Evolutionary conservation across 2,329 filamentous ascomycete species (phyloP).

Genomic region (Fusarium oligoseptatum): DNA sequence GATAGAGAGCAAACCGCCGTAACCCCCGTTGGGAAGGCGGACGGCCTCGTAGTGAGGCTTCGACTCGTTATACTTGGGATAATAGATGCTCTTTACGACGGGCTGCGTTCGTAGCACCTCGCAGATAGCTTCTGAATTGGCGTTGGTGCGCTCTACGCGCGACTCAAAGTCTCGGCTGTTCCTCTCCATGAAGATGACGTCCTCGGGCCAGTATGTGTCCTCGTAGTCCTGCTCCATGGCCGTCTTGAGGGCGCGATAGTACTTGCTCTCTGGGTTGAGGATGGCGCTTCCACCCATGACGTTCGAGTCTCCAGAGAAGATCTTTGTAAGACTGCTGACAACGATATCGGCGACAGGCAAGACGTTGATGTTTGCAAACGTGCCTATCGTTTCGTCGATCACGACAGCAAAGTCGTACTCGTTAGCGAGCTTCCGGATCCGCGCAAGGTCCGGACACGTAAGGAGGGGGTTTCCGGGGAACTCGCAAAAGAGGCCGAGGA

Average conservation of each 20-base stretch:
- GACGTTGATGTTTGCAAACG: conserved; percentile 95
- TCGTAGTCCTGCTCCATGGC: conserved; percentile 78
- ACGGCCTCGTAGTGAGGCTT: conserved; percentile 82
- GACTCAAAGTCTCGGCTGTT: conserved; percentile 93
- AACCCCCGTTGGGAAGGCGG: conserved; percentile 80
- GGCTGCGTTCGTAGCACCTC: conserved; percentile 73
- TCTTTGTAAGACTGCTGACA: conserved; percentile 94
- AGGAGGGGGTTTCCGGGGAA: conserved; percentile 95
- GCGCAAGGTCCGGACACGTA: conserved; percentile 82
- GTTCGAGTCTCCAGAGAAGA: conserved; percentile 97
- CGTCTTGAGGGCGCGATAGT: conserved; percentile 78
- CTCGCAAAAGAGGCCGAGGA: conserved; percentile 90
- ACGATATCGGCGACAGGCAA: conserved; percentile 90
- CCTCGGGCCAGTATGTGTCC: conserved; percentile 94
- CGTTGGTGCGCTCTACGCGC: conserved; percentile 86
- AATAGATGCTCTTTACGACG: conserved; percentile 83
- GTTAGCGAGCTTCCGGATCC: conserved; percentile 85
- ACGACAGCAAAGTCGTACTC: conserved; percentile 90
- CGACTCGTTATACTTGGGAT: conserved; percentile 84
- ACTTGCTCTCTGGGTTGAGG: conserved; percentile 74
- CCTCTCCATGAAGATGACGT: conserved; percentile 93
- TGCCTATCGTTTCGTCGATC: conserved; percentile 96
- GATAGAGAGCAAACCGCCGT: conserved; percentile 89
- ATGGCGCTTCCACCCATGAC: conserved; percentile 92
- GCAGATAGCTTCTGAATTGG: conserved; percentile 86